Percentiles rank a stretch among this genome's conserved stretches.
These are phyloP conservation scores for Mycena rosella DNA, from an alignment of 768 basidiomycete species.

Conservation along the genomic window DNA sequence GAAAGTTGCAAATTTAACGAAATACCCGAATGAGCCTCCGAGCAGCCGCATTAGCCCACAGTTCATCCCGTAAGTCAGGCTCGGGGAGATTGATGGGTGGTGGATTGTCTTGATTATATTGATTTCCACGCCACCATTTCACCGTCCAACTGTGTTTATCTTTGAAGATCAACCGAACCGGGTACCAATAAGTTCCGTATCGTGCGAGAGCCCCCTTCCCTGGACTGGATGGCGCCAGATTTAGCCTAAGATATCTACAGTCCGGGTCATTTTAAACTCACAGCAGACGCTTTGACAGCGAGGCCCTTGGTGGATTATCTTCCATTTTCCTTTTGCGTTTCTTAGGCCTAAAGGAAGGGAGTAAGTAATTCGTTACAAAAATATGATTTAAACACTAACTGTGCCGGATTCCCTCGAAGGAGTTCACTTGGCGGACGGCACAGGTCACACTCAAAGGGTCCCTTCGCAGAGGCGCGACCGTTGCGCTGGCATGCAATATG, in stretches of 20 bases:
- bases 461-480: neutral
- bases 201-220: conserved; percentile 8
- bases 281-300: neutral
- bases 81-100: neutral
- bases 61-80: conserved; percentile 1
- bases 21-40: conserved; percentile 3
- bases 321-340: neutral
- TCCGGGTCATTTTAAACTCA: neutral
- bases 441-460: neutral
- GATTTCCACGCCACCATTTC: conserved; percentile 10
- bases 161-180: neutral
- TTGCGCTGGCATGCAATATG: conserved; percentile 15
- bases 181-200: conserved; percentile 1
- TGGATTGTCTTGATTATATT: neutral
- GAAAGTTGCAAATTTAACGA: neutral
- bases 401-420: neutral
- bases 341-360: neutral
- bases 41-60: conserved; percentile 3
- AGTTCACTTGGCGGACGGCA: neutral
- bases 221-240: neutral
- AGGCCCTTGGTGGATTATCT: neutral
- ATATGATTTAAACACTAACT: neutral
- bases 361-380: neutral
- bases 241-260: neutral
- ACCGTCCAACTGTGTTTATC: neutral